Evolutionary conservation across 805 yeast species (phyloP), one percentile per base, ranked within the genome.

Genomic region (Scheffersomyces spartinae): DNA sequence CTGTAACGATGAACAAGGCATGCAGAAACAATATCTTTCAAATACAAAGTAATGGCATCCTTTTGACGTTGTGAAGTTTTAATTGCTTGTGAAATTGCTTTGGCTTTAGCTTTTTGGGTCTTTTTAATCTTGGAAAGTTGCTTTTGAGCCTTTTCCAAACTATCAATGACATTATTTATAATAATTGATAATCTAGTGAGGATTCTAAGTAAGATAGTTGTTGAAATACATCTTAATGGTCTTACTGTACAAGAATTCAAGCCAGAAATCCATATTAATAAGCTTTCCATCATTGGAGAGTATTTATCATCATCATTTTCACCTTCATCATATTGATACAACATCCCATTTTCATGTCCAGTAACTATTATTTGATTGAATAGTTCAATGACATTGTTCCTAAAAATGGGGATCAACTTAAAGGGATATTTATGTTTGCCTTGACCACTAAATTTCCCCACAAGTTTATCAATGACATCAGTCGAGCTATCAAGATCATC

Each of bases 1-100:
- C 85, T 72, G 45, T 80, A 81, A 36, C 96, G 59, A 41, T 77
- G 82, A 7, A 72, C 68, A 44, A 83, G 81, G 6, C 77, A 67
- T 2, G 77, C 61, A 35, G 69, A 73, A 17, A 74, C 66, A 7
- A 81, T 64, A 34, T 83, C 93, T 29, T 64, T 69, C 20, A 80
- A 60, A 28, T 70, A 69, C 4, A 76, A 39, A 2, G 68, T 64
- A n/a, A 53, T 52, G 27, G 68, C 68, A 32, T 77, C 75, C 6
- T 46, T 53, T 20, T 60, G 38, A 9, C 9, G 18, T 17, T 32
- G 38, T 22, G 45, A 51, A 12, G 35, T 37, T 7, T 38, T 31
- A 45, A 50, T 62, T 59, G 22, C 50, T 49, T 9, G 43, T 46
- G 6, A 68, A 41, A 22, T 65, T 63, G 7, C 46, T 43, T 16